Evolutionary conservation across 108 stramenopile species (phyloP).

Genomic region (Skeletonema menzelii): DNA sequence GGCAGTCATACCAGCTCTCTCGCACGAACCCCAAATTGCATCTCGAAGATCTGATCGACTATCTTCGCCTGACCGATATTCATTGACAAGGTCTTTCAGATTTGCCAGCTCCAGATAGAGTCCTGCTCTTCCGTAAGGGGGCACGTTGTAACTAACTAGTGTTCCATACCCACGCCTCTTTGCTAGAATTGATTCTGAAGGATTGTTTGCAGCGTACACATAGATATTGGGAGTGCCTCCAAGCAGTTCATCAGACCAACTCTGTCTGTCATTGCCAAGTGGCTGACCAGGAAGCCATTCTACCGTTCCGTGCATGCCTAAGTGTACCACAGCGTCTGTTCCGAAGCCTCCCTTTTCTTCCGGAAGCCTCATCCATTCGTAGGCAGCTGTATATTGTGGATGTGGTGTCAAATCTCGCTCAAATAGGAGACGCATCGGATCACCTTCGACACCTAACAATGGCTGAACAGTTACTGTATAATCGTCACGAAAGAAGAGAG

Average conservation of each 20-base stretch:
- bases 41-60: conserved; percentile 46
- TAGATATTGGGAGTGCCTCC: conserved; percentile 81
- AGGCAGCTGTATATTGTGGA: conserved; percentile 85
- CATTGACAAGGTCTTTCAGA: conserved; percentile 76
- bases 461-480: conserved; percentile 70
- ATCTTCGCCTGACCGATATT: conserved; percentile 61
- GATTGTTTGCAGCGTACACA: conserved; percentile 88
- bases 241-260: conserved; percentile 79
- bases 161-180: conserved; percentile 88
- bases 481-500: no score
- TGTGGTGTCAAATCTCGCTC: conserved; percentile 87
- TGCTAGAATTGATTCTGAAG: conserved; percentile 84
- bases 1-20: conserved; percentile 47
- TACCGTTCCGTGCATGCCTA: conserved; percentile 79
- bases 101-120: conserved; percentile 83
- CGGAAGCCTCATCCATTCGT: conserved; percentile 67
- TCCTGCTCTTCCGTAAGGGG: conserved; percentile 85
- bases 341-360: conserved; percentile 53
- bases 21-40: conserved; percentile 49
- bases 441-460: conserved; percentile 84
- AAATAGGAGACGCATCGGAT: conserved; percentile 88
- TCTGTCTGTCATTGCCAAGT: conserved; percentile 76
- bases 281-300: conserved; percentile 87
- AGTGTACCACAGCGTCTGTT: conserved; percentile 75
- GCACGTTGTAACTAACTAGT: conserved; percentile 80